Percentiles rank a stretch among this genome's conserved stretches.
Conservation (phyloP, 2,329 filamentous ascomycete species). For the Trichoderma pleuroti region DNA sequence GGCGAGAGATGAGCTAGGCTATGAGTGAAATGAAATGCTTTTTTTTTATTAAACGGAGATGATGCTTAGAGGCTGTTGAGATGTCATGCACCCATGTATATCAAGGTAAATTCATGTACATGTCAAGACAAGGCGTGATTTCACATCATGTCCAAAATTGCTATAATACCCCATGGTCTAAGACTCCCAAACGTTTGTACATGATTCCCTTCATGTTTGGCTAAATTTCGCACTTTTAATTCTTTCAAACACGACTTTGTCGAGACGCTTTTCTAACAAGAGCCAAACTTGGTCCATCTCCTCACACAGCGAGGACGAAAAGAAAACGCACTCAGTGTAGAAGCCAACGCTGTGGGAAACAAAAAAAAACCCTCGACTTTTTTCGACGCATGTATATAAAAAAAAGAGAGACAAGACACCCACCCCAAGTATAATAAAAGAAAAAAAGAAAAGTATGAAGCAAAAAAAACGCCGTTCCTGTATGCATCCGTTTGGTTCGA, state of each 20-base stretch:
- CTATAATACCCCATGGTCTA: not conserved
- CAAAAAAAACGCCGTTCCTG: conserved; percentile 9
- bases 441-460: not conserved
- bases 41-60: not conserved
- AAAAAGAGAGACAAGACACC: not conserved
- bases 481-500: not conserved
- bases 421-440: not conserved
- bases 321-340: no score
- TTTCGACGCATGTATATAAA: not conserved
- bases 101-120: not conserved
- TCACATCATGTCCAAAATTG: not conserved
- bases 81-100: not conserved
- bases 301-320: not conserved
- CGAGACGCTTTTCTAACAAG: not conserved
- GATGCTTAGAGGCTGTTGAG: not conserved
- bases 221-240: not conserved
- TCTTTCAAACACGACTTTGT: not conserved
- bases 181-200: conserved; percentile 1
- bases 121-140: not conserved
- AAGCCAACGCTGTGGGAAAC: not conserved
- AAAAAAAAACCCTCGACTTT: not conserved
- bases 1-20: not conserved
- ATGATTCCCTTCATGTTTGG: not conserved
- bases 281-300: not conserved
- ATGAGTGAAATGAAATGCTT: conserved; percentile 10